Conservation (phyloP, 1,284 basidiomycete species). For the Sporisorium scitamineum region DNA sequence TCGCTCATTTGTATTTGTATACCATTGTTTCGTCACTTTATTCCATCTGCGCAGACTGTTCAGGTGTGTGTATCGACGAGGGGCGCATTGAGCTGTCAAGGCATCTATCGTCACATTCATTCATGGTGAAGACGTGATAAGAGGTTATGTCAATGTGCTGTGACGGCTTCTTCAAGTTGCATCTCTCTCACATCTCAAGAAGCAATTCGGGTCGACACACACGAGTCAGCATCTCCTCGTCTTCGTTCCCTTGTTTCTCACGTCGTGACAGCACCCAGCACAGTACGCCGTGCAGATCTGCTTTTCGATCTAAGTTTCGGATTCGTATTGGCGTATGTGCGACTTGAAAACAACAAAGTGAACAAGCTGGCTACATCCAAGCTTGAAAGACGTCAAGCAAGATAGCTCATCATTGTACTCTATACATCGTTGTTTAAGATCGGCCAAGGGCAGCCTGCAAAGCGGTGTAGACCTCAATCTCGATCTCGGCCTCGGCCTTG, state of each 20-base stretch:
- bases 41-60: no score
- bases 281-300: not conserved
- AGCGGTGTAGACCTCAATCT: conserved; percentile 95
- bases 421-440: conserved; percentile 28
- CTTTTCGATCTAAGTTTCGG: conserved; percentile 16
- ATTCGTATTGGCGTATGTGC: conserved; percentile 11
- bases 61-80: no score
- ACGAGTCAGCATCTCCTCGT: no score
- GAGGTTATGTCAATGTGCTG: no score
- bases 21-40: no score
- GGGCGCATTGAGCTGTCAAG: no score
- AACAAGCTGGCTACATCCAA: not conserved
- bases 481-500: conserved; percentile 93
- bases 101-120: no score
- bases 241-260: not conserved
- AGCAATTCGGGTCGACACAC: no score
- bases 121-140: no score
- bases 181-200: no score
- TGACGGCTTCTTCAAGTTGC: no score
- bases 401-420: no score
- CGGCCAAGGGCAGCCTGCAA: conserved; percentile 82
- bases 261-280: not conserved
- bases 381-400: not conserved
- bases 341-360: not conserved
- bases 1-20: conserved; percentile 14